These are phyloP conservation scores for Lachancea kluyveri DNA, from an alignment of 805 yeast species.

Conservation along the genomic window DNA sequence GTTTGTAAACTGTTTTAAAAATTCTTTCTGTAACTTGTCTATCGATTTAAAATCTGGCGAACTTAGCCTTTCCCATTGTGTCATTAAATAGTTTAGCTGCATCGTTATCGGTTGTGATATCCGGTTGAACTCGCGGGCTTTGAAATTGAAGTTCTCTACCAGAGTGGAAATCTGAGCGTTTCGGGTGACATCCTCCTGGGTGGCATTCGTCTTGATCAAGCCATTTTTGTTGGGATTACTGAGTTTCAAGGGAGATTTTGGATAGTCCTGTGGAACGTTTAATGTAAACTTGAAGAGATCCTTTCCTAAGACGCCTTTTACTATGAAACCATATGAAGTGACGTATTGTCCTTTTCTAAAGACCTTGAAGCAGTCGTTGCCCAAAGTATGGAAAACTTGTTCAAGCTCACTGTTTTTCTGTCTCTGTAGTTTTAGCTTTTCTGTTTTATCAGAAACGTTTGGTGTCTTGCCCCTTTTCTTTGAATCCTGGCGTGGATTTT, in stretches of 20 bases:
- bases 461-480: too few species aligned
- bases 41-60: constrained; percentile 11
- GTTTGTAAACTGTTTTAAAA: constrained; percentile 9
- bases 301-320: constrained; percentile 6
- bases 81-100: constrained; percentile 22
- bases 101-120: constrained; percentile 14
- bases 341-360: constrained; percentile 18
- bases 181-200: neutral
- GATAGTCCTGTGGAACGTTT: constrained; percentile 22
- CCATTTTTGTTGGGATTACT: constrained; percentile 4
- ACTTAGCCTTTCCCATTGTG: constrained; percentile 13
- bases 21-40: constrained; percentile 13
- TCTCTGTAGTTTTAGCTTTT: too few species aligned
- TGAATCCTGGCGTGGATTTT: too few species aligned
- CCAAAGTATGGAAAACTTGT: constrained; percentile 15
- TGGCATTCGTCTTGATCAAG: neutral
- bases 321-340: constrained; percentile 17
- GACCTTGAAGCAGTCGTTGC: constrained; percentile 15
- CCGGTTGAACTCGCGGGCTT: constrained; percentile 12
- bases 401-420: constrained; percentile 13
- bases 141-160: constrained; percentile 19
- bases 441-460: too few species aligned
- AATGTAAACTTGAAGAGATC: constrained; percentile 11
- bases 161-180: constrained; percentile 5
- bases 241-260: constrained; percentile 18